Evolutionary conservation across 768 basidiomycete genomes (phyloP).

Genomic region (Strobilomyces confusus): DNA sequence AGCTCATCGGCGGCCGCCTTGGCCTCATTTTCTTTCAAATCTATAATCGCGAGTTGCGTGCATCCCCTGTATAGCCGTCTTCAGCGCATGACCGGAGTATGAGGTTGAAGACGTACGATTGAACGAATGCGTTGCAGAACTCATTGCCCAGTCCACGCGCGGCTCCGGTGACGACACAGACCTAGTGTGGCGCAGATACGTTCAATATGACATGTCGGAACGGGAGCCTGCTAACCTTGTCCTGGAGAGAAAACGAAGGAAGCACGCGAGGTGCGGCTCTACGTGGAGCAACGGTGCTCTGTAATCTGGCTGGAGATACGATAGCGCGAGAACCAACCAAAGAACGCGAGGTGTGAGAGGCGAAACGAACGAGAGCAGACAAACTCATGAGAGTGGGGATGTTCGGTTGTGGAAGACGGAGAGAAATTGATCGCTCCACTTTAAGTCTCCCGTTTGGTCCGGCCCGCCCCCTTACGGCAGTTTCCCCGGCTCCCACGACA

Average conservation of each 20-base stretch:
- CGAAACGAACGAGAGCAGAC: constrained; percentile 26
- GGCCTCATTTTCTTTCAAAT: constrained; percentile 71
- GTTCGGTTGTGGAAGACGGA: constrained; percentile 10
- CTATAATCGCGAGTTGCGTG: constrained; percentile 73
- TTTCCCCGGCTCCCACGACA: background rate
- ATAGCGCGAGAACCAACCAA: constrained; percentile 9
- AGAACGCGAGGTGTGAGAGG: constrained; percentile 10
- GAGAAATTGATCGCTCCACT: constrained; percentile 17
- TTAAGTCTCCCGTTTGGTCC: constrained; percentile 11
- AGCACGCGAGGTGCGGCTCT: constrained; percentile 49
- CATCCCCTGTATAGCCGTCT: constrained; percentile 58
- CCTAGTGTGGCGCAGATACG: constrained; percentile 39
- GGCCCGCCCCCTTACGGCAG: background rate
- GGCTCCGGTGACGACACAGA: constrained; percentile 90
- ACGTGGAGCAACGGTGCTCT: constrained; percentile 26
- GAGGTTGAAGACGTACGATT: constrained; percentile 48
- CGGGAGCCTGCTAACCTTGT: constrained; percentile 50
- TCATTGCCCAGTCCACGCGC: constrained; percentile 88
- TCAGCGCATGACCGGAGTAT: background rate
- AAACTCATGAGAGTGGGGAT: constrained; percentile 25
- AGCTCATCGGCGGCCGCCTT: constrained; percentile 68
- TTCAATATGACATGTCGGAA: background rate
- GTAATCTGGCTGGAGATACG: constrained; percentile 15
- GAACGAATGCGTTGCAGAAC: constrained; percentile 86
- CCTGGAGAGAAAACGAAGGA: constrained; percentile 73